These are phyloP conservation scores for Phanerochaete carnosa DNA, from an alignment of 768 basidiomycete species.

Conservation along the genomic window DNA sequence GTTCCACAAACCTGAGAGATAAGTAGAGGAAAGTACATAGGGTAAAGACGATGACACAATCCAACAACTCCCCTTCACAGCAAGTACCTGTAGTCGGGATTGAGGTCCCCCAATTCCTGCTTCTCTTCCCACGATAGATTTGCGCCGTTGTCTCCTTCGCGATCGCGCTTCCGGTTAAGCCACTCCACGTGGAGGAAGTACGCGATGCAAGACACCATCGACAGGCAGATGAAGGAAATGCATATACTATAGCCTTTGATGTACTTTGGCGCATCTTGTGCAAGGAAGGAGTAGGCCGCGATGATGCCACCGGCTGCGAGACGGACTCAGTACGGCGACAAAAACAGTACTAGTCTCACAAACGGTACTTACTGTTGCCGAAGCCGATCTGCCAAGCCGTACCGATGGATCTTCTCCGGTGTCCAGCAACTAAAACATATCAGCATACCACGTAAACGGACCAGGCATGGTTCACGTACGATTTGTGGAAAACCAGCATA, in stretches of 20 bases:
- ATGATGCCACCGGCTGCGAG: conserved; percentile 22
- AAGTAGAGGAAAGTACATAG: too few species aligned
- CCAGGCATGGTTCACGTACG: conserved; percentile 5
- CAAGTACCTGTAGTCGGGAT: conserved; percentile 18
- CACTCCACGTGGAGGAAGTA: conserved; percentile 14
- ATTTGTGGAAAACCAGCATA: conserved; percentile 22
- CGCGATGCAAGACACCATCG: conserved; percentile 7
- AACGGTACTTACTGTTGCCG: conserved; percentile 16
- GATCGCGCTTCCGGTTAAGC: conserved; percentile 20
- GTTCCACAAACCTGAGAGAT: too few species aligned
- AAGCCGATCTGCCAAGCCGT: conserved; percentile 21
- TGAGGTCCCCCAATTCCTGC: conserved; percentile 14
- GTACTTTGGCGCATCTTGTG: conserved; percentile 21
- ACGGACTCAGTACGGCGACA: neutral
- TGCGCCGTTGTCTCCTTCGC: neutral
- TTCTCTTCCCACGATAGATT: conserved; percentile 13
- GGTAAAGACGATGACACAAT: neutral
- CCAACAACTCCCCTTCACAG: neutral
- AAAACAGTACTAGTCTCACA: neutral
- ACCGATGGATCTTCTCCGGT: conserved; percentile 15
- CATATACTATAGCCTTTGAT: conserved; percentile 20
- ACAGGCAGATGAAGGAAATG: conserved; percentile 19
- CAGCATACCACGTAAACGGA: neutral
- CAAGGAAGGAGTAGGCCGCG: conserved; percentile 21
- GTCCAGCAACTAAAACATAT: conserved; percentile 14